A percentile compares a stretch with the other conserved stretches of the same genome.
These are phyloP conservation scores for Vanderwaltozyma polyspora DNA, from an alignment of 805 yeast genomes.

Conservation along the genomic window DNA sequence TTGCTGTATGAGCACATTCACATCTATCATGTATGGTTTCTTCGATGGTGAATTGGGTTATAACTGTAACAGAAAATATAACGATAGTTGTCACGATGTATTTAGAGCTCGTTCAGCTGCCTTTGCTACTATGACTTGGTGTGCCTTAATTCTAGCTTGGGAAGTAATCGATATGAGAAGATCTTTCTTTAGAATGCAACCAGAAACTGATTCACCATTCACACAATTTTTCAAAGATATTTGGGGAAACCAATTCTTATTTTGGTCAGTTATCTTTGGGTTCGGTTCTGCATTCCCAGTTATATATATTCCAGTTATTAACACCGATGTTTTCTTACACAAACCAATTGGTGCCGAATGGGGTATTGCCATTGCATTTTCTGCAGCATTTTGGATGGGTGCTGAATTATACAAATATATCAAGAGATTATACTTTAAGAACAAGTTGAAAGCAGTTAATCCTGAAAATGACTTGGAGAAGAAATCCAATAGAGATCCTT, in stretches of 20 bases:
- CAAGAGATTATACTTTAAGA: constrained; percentile 47
- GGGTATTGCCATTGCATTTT: constrained; percentile 59
- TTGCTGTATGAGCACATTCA: constrained; percentile 56
- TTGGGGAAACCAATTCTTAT: constrained; percentile 64
- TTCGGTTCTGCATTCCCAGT: constrained; percentile 67
- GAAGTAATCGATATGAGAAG: constrained; percentile 64
- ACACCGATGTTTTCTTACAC: constrained; percentile 64
- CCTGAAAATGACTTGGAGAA: constrained; percentile 58
- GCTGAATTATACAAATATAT: constrained; percentile 57
- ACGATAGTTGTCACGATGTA: constrained; percentile 45
- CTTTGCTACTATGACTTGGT: constrained; percentile 79
- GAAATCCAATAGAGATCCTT: constrained; percentile 36
- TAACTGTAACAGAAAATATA: constrained; percentile 45
- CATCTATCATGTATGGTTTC: constrained; percentile 52
- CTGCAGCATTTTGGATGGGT: constrained; percentile 44
- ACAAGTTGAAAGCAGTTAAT: constrained; percentile 33
- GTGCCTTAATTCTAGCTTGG: constrained; percentile 74
- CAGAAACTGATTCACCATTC: constrained; percentile 48
- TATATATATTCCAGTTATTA: constrained; percentile 81
- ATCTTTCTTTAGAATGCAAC: constrained; percentile 62
- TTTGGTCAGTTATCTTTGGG: constrained; percentile 72
- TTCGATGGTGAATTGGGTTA: constrained; percentile 57
- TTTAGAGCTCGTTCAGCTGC: constrained; percentile 68
- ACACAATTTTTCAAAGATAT: constrained; percentile 52
- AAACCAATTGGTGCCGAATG: constrained; percentile 65